phyloP scores from a whole-genome alignment of 164 flowering plant species.

The Liquidambar formosana region DNA sequence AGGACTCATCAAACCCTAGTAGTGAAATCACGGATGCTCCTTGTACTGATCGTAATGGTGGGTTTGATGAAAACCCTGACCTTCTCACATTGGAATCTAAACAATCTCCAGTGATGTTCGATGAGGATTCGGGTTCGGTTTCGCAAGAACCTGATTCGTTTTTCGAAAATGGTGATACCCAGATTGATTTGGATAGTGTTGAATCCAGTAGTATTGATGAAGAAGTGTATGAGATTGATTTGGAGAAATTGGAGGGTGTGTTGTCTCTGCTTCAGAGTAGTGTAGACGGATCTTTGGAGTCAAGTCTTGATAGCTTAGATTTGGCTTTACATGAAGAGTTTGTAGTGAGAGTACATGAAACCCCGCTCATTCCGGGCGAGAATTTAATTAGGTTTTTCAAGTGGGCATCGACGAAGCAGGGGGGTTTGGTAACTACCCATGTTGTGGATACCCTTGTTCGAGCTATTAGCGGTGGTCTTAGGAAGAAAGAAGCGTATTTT shows the following conservation, averaged over 20 bases:
- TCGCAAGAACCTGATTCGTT: neutral
- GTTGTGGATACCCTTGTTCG: slow-evolving; percentile 48
- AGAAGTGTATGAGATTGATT: slow-evolving; percentile 10
- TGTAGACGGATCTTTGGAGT: slow-evolving; percentile 29
- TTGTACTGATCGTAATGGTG: neutral
- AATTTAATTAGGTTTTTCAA: slow-evolving; percentile 56
- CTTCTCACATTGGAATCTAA: neutral
- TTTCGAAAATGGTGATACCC: neutral
- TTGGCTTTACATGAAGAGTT: slow-evolving; percentile 27
- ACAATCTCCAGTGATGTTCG: neutral
- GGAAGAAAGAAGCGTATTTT: slow-evolving; percentile 48
- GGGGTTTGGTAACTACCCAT: slow-evolving; percentile 24
- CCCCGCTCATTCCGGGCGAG: slow-evolving; percentile 44
- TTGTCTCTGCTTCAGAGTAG: slow-evolving; percentile 32
- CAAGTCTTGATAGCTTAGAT: slow-evolving; percentile 19
- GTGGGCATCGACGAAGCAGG: slow-evolving; percentile 45
- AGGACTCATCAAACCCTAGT: slow-evolving; percentile 1
- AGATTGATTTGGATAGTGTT: slow-evolving; percentile 4
- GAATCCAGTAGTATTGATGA: slow-evolving; percentile 2
- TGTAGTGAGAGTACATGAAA: slow-evolving; percentile 28
- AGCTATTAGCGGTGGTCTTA: slow-evolving; percentile 30
- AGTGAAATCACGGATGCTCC: neutral
- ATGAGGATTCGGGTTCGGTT: neutral
- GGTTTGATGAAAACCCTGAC: neutral
- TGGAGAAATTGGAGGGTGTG: slow-evolving; percentile 29